Percentiles rank a stretch among this genome's conserved stretches.
Evolutionary conservation across 2,329 filamentous ascomycete genomes (phyloP).

Genomic region (Cladosporium sphaerospermum): DNA sequence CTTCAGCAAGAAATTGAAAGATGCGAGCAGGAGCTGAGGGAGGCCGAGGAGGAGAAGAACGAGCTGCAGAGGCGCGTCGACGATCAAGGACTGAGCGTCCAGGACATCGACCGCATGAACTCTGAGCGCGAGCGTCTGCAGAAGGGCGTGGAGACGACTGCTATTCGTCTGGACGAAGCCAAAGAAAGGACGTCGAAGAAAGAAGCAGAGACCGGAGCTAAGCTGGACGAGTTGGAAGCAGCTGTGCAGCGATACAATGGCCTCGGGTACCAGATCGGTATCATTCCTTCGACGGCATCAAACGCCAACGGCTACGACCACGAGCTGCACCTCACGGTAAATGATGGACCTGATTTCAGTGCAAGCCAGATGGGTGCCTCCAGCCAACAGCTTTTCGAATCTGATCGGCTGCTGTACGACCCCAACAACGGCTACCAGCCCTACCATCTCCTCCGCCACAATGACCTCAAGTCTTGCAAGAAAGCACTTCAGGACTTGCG

Average conservation of each 20-base stretch:
- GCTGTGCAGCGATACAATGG: conserved; percentile 90
- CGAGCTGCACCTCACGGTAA: conserved; percentile 78
- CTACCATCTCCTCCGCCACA: conserved; percentile 77
- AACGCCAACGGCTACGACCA: conserved; percentile 83
- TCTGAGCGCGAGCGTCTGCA: conserved; percentile 90
- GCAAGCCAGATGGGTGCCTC: conserved; percentile 44
- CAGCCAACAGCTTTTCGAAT: conserved; percentile 44
- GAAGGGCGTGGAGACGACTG: conserved; percentile 72
- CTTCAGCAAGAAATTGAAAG: conserved; percentile 84
- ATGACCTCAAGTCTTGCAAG: conserved; percentile 83
- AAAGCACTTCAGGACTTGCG: conserved; percentile 69
- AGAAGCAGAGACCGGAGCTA: conserved; percentile 77
- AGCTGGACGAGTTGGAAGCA: conserved; percentile 86
- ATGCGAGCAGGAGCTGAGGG: conserved; percentile 64
- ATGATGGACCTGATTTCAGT: conserved; percentile 67
- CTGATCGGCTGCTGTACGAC: conserved; percentile 76
- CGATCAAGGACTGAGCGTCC: conserved; percentile 88
- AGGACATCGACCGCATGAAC: conserved; percentile 99
- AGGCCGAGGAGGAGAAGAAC: conserved; percentile 75
- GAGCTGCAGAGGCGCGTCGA: conserved; percentile 81
- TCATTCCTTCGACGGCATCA: conserved; percentile 76
- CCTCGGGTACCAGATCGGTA: conserved; percentile 82
- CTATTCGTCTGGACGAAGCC: conserved; percentile 71
- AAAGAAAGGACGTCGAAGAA: conserved; percentile 79
- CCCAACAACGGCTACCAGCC: conserved; percentile 82